These are phyloP conservation scores for Yamadazyma songkhlaensis DNA, from an alignment of 1,139 yeast genomes.

Conservation along the genomic window DNA sequence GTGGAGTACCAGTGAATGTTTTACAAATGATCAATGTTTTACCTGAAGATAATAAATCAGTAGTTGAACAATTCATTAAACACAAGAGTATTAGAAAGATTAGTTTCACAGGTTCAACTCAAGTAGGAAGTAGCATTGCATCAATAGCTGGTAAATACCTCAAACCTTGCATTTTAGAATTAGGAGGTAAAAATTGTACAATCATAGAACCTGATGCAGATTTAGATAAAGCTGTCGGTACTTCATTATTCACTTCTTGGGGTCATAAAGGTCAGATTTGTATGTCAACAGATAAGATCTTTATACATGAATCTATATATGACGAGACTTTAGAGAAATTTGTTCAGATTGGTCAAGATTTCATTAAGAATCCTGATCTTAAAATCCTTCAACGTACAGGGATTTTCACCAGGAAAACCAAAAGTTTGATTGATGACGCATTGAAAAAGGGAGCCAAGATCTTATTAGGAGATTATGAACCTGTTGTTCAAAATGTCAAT, in stretches of 20 bases:
- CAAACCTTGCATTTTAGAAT: constrained; percentile 39
- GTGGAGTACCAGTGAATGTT: constrained; percentile 36
- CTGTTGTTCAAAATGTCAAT: constrained; percentile 8
- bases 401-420: constrained; percentile 21
- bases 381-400: constrained; percentile 27
- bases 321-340: constrained; percentile 22
- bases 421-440: constrained; percentile 37
- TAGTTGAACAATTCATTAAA: constrained; percentile 25
- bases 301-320: constrained; percentile 29
- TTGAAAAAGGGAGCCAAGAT: constrained; percentile 39
- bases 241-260: constrained; percentile 32
- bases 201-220: constrained; percentile 34
- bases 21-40: constrained; percentile 33
- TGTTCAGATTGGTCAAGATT: constrained; percentile 18
- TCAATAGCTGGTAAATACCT: constrained; percentile 29
- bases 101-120: constrained; percentile 46
- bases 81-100: constrained; percentile 28
- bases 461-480: constrained; percentile 19
- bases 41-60: constrained; percentile 22
- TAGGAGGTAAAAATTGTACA: constrained; percentile 43
- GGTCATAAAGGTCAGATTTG: constrained; percentile 46
- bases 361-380: constrained; percentile 20
- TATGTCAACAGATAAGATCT: constrained; percentile 42
- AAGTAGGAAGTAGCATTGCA: constrained; percentile 34
- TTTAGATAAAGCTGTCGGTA: constrained; percentile 28